Evolutionary conservation across 2,329 filamentous ascomycete genomes (phyloP), one percentile per base, ranked within the genome.

Genomic region (Diaporthe sp.): DNA sequence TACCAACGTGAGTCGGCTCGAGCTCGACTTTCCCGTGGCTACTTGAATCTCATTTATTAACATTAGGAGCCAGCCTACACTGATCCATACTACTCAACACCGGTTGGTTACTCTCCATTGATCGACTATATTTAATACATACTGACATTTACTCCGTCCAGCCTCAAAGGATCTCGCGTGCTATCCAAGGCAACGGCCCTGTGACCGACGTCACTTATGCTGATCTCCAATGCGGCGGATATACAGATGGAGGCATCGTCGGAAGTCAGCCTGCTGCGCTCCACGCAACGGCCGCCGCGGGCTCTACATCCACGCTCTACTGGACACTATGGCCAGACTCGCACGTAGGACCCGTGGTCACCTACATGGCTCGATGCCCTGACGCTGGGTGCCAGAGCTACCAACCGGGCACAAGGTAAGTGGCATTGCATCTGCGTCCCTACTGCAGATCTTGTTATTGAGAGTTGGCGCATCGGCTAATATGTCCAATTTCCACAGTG

Each of bases 331-430:
- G 85, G 85, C 85, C 85, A 0, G 85, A 86, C 10, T 86, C 83
- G 7, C 89, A 90, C 74, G 82, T 88, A 40, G 89, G 90, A 0
- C 89, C 89, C 1, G 80, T 87, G 1, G 83, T 91, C 73, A 91
- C 89, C 0, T 91, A 91, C 78, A 90, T 92, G 89, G 90, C 90
- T 6, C 83, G 84, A 45, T 92, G 90, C 80, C 88, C 89, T 0
- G 86, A 87, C 57, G 80, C 82, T 0, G 85, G 88, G 1, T 91
- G 89, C 80, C 85, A 86, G 71, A 82, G 82, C 71, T 90, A 85
- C 78, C 80, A 84, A 74, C 89, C 89, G 8, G 86, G 84, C 0
- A 85, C 82, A 12, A 80, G 78, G 83, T 85, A 76, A 73, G 81
- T 78, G 33, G 30, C 28, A 10, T 19, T 28, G n/a, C 0, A 40